Conservation (phyloP, 140 eudicot species). For the Oenanthe javanica region DNA sequence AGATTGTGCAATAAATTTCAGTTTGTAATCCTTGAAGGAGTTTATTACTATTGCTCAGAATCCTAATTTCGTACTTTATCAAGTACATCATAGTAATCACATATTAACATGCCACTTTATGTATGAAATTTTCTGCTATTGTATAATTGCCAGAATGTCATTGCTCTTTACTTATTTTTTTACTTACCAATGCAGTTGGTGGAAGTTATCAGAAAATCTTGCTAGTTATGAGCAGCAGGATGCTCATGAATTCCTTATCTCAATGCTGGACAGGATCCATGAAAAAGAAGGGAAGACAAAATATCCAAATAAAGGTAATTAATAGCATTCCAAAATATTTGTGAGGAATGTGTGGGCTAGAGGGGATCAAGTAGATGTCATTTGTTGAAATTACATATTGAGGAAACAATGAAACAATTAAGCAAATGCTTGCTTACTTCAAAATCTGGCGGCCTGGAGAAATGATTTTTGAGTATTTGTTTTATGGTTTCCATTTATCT, state of each 20-base stretch:
- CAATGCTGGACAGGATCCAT: constrained; percentile 72
- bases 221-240: constrained; percentile 89
- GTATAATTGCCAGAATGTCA: neutral
- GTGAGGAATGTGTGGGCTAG: neutral
- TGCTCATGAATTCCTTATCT: constrained; percentile 80
- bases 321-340: constrained; percentile 1
- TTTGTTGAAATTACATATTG: neutral
- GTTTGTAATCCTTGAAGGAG: neutral
- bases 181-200: constrained; percentile 54
- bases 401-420: neutral
- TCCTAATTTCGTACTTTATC: neutral
- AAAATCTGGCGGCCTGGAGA: neutral
- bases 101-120: neutral
- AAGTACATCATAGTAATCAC: neutral
- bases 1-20: neutral
- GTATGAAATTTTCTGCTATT: neutral
- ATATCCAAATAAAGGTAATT: constrained; percentile 47
- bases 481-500: constrained; percentile 1
- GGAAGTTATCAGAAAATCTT: constrained; percentile 75
- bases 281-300: constrained; percentile 56
- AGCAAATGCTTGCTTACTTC: constrained; percentile 7
- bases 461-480: neutral
- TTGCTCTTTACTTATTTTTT: neutral
- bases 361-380: constrained; percentile 7
- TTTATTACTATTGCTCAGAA: neutral